Evolutionary conservation across 768 basidiomycete species (phyloP), one percentile per base, ranked within the genome.

Genomic region (Suillus tomentosus): DNA sequence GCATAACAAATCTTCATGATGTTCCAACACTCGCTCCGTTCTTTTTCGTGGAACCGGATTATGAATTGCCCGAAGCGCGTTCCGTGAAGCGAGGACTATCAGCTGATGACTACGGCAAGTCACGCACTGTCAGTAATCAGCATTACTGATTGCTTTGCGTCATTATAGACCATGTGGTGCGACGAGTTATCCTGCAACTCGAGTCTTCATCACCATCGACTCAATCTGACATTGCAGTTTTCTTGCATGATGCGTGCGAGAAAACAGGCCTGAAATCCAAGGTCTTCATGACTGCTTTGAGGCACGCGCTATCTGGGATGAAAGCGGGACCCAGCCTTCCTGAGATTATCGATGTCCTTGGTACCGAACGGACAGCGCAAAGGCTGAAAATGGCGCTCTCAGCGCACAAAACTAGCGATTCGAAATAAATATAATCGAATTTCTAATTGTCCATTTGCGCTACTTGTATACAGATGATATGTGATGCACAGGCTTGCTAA

Each of bases 221-320:
- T 36, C 59, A 60, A 45, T 56, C 63, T 43, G 74, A 78, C 19
- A 48, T 87, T 14, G 67, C 74, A 1, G 65, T 71, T 14, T 56
- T 82, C 5, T 70, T 90, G 9, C 81, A 85, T 34, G 75, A 80
- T 14, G 81, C 82, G 67, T 80, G 79, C 40, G 75, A 79, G 40
- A 72, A 69, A 39, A 68, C 80, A 2, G 76, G 73, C 3, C 62
- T 84, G 14, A 77, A 81, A 60, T 76, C 76, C 51, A 88, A 84
- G 60, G 68, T 78, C 24, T 86, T 93, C 68, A 89, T 95, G 87
- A 88, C 84, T 2, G 82, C 86, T 0, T 74, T 96, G 59, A 78
- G 96, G 60, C 85, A 92, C 71, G 91, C 90, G 3, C 72, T 97
- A 68, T 95, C 90, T 1, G 95, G 89, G 2, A 85, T 87, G 79